Percentiles rank a stretch among this genome's conserved stretches.
Evolutionary conservation across 2,329 filamentous ascomycete species (phyloP).

Genomic region (Chrysoporthe cubensis): DNA sequence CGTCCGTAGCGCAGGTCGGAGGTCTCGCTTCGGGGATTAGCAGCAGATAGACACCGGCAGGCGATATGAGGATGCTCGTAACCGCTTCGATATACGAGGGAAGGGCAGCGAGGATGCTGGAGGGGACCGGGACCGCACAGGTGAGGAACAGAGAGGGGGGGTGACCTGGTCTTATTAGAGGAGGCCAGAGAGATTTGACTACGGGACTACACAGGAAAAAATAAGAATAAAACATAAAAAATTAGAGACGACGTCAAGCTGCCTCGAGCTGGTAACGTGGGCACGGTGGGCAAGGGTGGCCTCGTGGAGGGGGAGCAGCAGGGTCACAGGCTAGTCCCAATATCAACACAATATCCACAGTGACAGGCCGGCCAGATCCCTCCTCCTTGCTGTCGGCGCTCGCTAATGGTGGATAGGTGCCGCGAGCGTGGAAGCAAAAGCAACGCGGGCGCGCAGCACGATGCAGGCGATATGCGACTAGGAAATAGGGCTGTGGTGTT

Average conservation of each 20-base stretch:
- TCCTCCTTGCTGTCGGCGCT: neutral
- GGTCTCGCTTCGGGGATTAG: neutral
- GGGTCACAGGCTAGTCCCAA: neutral
- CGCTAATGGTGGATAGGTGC: neutral
- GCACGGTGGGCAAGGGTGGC: neutral
- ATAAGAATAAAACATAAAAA: neutral
- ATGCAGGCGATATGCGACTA: constrained; percentile 1
- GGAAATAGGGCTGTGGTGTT: neutral
- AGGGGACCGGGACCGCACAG: neutral
- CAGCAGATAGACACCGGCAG: neutral
- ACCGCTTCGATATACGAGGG: neutral
- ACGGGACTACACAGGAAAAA: too few relatives aligned
- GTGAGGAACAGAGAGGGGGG: neutral
- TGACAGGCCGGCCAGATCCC: constrained; percentile 14
- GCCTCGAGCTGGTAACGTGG: neutral
- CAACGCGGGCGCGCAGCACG: neutral
- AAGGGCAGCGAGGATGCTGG: neutral
- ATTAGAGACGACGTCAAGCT: constrained; percentile 1
- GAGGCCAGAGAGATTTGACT: neutral
- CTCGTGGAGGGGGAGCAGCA: neutral
- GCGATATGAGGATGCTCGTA: neutral
- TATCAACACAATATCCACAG: constrained; percentile 1
- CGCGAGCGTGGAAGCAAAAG: neutral
- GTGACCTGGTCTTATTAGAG: constrained; percentile 10
- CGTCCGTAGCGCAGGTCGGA: constrained; percentile 7